Evolutionary conservation across 495 filamentous ascomycete species (phyloP).

Genomic region (Antarctomyces pellizariae): DNA sequence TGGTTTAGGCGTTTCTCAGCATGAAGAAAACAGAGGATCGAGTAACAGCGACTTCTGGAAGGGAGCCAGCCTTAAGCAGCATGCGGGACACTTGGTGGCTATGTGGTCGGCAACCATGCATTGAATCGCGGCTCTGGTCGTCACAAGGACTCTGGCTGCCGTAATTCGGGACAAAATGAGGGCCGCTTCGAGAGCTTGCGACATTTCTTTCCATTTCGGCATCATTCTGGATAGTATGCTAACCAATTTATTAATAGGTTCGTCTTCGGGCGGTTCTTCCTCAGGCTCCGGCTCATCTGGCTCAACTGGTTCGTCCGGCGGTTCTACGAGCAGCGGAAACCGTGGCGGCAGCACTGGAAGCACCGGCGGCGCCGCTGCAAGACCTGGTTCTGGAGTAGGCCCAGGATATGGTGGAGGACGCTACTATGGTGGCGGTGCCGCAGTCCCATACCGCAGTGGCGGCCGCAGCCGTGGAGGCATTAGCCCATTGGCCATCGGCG

Average conservation of each 20-base stretch:
- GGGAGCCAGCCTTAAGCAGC: not conserved
- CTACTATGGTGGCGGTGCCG: constrained; percentile 63
- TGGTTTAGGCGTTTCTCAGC: too few relatives aligned
- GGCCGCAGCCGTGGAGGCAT: constrained; percentile 29
- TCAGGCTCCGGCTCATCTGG: constrained; percentile 10
- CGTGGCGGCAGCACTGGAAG: constrained; percentile 2
- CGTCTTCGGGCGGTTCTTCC: constrained; percentile 11
- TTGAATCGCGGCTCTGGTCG: too few relatives aligned
- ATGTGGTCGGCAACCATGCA: too few relatives aligned
- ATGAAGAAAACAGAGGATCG: too few relatives aligned
- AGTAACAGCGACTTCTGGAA: too few relatives aligned
- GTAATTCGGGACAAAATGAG: too few relatives aligned
- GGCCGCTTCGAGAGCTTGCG: not conserved
- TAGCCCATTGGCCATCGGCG: constrained; percentile 30
- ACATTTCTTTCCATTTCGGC: not conserved
- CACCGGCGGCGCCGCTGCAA: constrained; percentile 40
- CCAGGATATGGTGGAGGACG: constrained; percentile 38
- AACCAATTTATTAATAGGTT: constrained; percentile 4
- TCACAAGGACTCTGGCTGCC: too few relatives aligned
- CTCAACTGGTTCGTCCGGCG: constrained; percentile 7
- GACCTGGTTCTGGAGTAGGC: constrained; percentile 34
- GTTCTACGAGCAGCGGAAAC: constrained; percentile 3
- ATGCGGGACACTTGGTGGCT: not conserved
- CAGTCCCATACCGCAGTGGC: constrained; percentile 44
- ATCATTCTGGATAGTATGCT: not conserved